Percentiles rank a stretch among this genome's conserved stretches.
Conservation (phyloP, 208 protist genomes). For the Leishmania gerbilli region DNA sequence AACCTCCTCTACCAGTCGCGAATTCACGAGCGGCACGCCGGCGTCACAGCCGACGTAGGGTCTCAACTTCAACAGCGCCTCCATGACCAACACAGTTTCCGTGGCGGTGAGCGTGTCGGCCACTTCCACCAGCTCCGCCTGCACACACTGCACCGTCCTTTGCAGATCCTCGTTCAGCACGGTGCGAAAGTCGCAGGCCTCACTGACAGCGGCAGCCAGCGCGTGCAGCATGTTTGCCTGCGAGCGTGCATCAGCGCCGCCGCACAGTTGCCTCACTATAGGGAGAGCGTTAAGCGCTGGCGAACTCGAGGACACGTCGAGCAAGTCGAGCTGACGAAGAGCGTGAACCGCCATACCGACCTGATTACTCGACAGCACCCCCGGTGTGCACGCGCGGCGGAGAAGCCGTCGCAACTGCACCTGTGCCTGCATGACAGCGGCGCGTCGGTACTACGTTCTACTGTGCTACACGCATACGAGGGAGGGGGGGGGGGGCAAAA, state of each 20-base stretch:
- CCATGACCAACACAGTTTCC: slow-evolving; percentile 57
- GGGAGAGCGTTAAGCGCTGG: slow-evolving; percentile 13
- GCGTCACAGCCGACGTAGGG: slow-evolving; percentile 27
- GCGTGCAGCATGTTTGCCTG: slow-evolving; percentile 56
- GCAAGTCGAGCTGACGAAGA: slow-evolving; percentile 40
- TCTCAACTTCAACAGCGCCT: slow-evolving; percentile 47
- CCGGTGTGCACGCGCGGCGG: slow-evolving; percentile 34
- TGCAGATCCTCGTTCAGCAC: slow-evolving; percentile 24
- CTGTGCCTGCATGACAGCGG: slow-evolving; percentile 6
- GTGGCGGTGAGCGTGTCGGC: slow-evolving; percentile 43
- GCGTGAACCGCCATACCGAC: slow-evolving; percentile 47
- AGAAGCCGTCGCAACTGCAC: slow-evolving; percentile 20
- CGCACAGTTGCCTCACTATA: slow-evolving; percentile 24
- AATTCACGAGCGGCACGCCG: slow-evolving; percentile 2
- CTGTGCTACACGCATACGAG: neutral
- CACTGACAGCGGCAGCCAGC: slow-evolving; percentile 34
- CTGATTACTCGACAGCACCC: slow-evolving; percentile 45
- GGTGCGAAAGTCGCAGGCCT: slow-evolving; percentile 30
- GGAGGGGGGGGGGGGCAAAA: neutral
- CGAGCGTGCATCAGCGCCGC: slow-evolving; percentile 38
- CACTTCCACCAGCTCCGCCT: slow-evolving; percentile 32
- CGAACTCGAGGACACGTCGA: slow-evolving; percentile 3
- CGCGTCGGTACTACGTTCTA: neutral
- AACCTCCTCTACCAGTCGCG: slow-evolving; percentile 43
- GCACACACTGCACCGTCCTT: slow-evolving; percentile 31